Percentiles rank a stretch among this genome's conserved stretches.
These are phyloP conservation scores for Ephemerocybe angulata DNA, from an alignment of 768 basidiomycete genomes.

Conservation along the genomic window DNA sequence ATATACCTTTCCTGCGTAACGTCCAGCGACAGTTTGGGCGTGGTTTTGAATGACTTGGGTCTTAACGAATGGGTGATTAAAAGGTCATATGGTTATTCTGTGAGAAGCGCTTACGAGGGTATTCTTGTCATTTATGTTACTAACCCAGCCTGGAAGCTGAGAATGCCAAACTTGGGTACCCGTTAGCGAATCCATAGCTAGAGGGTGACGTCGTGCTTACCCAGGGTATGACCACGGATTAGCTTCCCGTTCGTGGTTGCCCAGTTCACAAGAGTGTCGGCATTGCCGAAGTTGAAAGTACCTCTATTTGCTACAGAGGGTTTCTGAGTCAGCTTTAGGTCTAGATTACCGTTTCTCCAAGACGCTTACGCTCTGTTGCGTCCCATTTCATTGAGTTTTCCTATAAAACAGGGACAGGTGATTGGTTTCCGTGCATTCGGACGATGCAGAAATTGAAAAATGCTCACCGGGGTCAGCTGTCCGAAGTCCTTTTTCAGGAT, in stretches of 20 bases:
- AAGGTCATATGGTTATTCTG: not conserved
- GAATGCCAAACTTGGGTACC: conserved; percentile 22
- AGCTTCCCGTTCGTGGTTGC: conserved; percentile 36
- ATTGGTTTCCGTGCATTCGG: not conserved
- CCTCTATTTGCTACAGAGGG: conserved; percentile 24
- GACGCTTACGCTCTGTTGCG: conserved; percentile 30
- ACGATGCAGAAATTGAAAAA: conserved; percentile 32
- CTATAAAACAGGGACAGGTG: not conserved
- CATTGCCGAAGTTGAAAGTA: conserved; percentile 26
- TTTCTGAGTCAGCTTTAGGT: conserved; percentile 12
- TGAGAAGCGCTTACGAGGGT: conserved; percentile 29
- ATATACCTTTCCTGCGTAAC: conserved; percentile 45
- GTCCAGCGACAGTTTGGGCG: conserved; percentile 41
- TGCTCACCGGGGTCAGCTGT: conserved; percentile 34
- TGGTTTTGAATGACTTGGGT: conserved; percentile 45
- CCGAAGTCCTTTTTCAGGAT: conserved; percentile 34
- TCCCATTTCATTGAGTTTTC: conserved; percentile 47
- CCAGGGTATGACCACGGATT: conserved; percentile 40
- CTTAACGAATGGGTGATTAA: conserved; percentile 13
- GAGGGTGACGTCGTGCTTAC: conserved; percentile 12
- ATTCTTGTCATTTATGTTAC: conserved; percentile 30
- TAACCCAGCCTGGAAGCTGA: conserved; percentile 44
- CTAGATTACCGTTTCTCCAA: not conserved
- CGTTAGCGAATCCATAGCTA: not conserved
- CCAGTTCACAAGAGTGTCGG: conserved; percentile 40